These are phyloP conservation scores for Pelargonium citronellum DNA, from an alignment of 441 rosid genomes.

Conservation along the genomic window DNA sequence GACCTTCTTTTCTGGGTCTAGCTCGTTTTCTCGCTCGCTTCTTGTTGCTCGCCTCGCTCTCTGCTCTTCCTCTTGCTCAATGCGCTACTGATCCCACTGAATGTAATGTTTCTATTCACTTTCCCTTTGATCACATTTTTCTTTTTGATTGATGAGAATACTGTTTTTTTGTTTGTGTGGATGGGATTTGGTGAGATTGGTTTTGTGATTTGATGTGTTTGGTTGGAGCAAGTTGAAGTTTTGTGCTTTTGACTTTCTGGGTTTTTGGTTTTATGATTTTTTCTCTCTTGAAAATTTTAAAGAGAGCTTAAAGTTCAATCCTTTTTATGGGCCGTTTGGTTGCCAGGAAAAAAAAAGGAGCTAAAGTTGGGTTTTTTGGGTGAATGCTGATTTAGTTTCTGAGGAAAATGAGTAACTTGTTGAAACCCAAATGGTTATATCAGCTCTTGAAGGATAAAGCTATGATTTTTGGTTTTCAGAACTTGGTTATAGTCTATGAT, in stretches of 20 bases:
- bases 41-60: not conserved
- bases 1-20: not conserved
- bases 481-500: not conserved
- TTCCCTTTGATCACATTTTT: not conserved
- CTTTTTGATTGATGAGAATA: too few species aligned
- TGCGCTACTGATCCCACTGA: not conserved
- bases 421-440: not conserved
- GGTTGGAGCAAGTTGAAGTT: not conserved
- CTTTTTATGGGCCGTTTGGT: constrained; percentile 23
- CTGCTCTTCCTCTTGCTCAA: not conserved
- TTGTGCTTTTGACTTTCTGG: constrained; percentile 4
- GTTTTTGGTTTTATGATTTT: constrained; percentile 1
- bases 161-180: constrained; percentile 10
- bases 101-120: not conserved
- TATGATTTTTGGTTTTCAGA: not conserved
- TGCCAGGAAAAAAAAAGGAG: constrained; percentile 18
- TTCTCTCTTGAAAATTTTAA: not conserved
- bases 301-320: constrained; percentile 12
- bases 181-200: not conserved
- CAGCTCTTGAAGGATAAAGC: not conserved
- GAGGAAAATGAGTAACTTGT: not conserved
- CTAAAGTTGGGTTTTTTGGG: not conserved
- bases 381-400: not conserved
- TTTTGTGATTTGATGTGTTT: not conserved
- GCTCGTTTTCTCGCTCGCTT: not conserved